Evolutionary conservation across 495 filamentous ascomycete genomes (phyloP).

Genomic region (Neurospora discreta): DNA sequence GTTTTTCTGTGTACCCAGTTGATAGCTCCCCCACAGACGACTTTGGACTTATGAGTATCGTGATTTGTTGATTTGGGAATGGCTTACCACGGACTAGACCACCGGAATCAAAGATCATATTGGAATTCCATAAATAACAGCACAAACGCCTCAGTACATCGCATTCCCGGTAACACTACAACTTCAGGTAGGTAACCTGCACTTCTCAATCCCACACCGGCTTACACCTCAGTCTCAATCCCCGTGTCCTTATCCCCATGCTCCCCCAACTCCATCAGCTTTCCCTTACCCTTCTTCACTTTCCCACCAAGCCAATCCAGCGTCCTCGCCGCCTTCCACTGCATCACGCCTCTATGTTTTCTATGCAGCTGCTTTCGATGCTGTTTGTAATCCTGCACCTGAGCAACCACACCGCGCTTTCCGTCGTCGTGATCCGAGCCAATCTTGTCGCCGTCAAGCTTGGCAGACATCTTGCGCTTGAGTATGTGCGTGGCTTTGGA

Average conservation of each 20-base stretch:
- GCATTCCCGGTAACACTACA: no score
- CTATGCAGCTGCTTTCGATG: constrained; percentile 49
- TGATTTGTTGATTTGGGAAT: no score
- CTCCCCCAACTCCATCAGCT: constrained; percentile 39
- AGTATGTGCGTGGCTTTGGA: neutral
- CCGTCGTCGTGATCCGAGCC: constrained; percentile 20
- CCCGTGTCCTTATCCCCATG: constrained; percentile 47
- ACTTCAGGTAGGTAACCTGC: no score
- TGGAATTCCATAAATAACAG: no score
- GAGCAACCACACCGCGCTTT: constrained; percentile 28
- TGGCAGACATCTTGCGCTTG: constrained; percentile 1
- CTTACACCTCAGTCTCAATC: constrained; percentile 44
- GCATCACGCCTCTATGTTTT: constrained; percentile 56
- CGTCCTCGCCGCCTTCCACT: constrained; percentile 54
- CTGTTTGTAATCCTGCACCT: constrained; percentile 41
- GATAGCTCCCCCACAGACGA: no score
- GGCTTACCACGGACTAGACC: no score
- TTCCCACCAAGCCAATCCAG: constrained; percentile 50
- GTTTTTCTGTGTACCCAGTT: no score
- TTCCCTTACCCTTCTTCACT: constrained; percentile 40
- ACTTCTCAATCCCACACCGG: no score
- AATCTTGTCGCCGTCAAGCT: constrained; percentile 1
- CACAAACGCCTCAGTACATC: no score
- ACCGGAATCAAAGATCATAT: no score
- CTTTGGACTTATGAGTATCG: no score